Base-by-base conservation (phyloP, 2,329 filamentous ascomycete genomes). In the Daldinia sp. region DNA sequence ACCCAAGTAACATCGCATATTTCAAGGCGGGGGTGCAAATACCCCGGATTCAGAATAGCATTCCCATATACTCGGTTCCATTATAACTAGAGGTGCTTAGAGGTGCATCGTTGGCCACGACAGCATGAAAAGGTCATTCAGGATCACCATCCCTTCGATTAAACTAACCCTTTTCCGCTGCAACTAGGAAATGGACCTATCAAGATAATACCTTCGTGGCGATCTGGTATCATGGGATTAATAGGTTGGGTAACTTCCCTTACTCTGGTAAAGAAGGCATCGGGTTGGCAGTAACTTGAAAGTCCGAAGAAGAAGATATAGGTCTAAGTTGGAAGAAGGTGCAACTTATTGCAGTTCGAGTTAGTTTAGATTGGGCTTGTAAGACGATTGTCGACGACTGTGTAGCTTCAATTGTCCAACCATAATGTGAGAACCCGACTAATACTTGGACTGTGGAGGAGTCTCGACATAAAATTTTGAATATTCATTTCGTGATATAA, bases 1-100 rank as follows among this genome's bases (percentile, higher is more conserved):
- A 60, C 55, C 35, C 10, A 30, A 63, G 68, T 66, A 41, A 28
- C 65, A 68, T 71, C 57, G 63, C 65, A 71, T 71, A 62, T 68
- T 59, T 61, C 56, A 63, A 61, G 53, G 69, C 59, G 60, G 69
- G 65, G 65, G 69, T 26, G 56, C 41, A 54, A 62, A 62, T 65
- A 23, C 54, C 42, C 54, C 65, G 65, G 61, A 65, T 70, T 58
- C 46, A 64, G 53, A 46, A 68, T 56, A 60, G 28, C 30, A 66
- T 69, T 69, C 60, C 57, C 56, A 53, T 65, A 59, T 67, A 60
- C 58, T 66, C 63, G 57, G 63, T 41, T 23, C 20, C 20, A 23
- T 23, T 64, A 59, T 48, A 37, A 61, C 13, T 4, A 33, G 13
- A 23, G 42, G 7, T 56, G 26, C 7, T 4, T 3, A 30, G 33